Conservation (phyloP, 2,329 filamentous ascomycete genomes). For the Gaeumannomyces tritici region DNA sequence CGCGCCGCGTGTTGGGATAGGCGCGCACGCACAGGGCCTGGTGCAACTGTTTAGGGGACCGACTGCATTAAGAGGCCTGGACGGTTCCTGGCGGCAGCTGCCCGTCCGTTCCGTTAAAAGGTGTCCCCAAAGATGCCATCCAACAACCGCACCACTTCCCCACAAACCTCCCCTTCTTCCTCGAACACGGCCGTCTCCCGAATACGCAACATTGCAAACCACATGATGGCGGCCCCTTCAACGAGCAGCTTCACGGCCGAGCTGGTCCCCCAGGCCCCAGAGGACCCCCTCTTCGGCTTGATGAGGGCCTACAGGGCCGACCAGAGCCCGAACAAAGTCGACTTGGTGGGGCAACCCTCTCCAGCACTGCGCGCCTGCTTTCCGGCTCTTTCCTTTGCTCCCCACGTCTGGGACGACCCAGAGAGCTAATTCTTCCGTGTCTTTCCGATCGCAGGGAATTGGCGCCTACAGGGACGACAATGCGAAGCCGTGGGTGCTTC, state of each 20-base stretch:
- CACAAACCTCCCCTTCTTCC: slow-evolving; percentile 22
- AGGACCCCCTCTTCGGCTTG: slow-evolving; percentile 90
- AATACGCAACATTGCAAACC: slow-evolving; percentile 53
- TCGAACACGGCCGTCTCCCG: slow-evolving; percentile 38
- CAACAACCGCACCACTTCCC: slow-evolving; percentile 5
- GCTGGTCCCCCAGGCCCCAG: slow-evolving; percentile 78
- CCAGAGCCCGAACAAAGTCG: slow-evolving; percentile 69
- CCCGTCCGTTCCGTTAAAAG: not conserved
- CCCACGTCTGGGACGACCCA: not conserved
- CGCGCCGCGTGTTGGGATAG: too few relatives aligned
- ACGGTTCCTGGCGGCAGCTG: not conserved
- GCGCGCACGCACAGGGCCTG: not conserved
- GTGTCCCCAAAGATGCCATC: not conserved
- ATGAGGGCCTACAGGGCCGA: slow-evolving; percentile 84
- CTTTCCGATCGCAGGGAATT: slow-evolving; percentile 43
- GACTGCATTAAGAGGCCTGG: not conserved
- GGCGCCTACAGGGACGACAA: slow-evolving; percentile 93
- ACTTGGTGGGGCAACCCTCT: slow-evolving; percentile 54
- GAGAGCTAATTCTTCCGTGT: not conserved
- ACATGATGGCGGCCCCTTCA: slow-evolving; percentile 54
- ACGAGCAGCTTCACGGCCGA: slow-evolving; percentile 65
- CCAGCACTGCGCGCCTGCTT: not conserved
- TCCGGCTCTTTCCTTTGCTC: not conserved
- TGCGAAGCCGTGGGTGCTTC: slow-evolving; percentile 94
- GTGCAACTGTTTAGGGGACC: not conserved